A percentile compares a stretch with the other conserved stretches of the same genome.
phyloP scores from a whole-genome alignment of 139 green algal genomes.

The Pycnococcus provasolii region DNA sequence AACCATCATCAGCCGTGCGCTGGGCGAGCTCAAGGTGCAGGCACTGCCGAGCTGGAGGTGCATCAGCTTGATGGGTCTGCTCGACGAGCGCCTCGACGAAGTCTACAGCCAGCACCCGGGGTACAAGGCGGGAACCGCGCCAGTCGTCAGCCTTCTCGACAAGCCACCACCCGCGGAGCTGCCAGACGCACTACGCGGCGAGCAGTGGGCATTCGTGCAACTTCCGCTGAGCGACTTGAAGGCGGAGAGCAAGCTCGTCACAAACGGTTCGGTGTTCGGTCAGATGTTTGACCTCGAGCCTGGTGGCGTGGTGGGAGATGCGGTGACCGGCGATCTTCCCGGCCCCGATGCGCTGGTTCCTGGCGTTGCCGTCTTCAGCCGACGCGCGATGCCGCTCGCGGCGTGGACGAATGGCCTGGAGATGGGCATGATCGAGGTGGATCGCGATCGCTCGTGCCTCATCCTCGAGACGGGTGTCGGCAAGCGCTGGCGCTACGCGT shows the following conservation, averaged over 20 bases:
- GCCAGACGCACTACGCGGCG: conserved; percentile 79
- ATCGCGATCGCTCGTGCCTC: conserved; percentile 65
- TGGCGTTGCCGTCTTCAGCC: conserved; percentile 85
- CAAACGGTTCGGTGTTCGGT: conserved; percentile 49
- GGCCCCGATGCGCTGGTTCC: conserved; percentile 23
- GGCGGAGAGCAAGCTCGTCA: conserved; percentile 35
- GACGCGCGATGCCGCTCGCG: conserved; percentile 69
- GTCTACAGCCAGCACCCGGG: conserved; percentile 77
- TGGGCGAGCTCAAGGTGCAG: conserved; percentile 78
- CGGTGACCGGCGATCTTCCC: conserved; percentile 12
- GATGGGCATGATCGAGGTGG: conserved; percentile 61
- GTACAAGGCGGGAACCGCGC: conserved; percentile 62
- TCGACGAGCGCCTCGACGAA: conserved; percentile 69
- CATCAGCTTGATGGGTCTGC: conserved; percentile 76
- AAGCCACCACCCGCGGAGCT: conserved; percentile 26
- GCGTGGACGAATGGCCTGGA: conserved; percentile 82
- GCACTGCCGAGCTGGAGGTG: conserved; percentile 77
- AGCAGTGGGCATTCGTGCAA: conserved; percentile 95
- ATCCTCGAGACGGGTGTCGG: conserved; percentile 91
- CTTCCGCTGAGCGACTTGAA: conserved; percentile 68
- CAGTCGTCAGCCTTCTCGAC: conserved; percentile 45
- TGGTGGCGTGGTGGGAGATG: conserved; percentile 21
- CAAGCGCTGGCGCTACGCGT: conserved; percentile 74
- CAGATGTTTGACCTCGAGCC: conserved; percentile 39
- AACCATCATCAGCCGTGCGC: conserved; percentile 91